Evolutionary conservation across 352 stramenopile species (phyloP).

Genomic region (Phytophthora europaea): DNA sequence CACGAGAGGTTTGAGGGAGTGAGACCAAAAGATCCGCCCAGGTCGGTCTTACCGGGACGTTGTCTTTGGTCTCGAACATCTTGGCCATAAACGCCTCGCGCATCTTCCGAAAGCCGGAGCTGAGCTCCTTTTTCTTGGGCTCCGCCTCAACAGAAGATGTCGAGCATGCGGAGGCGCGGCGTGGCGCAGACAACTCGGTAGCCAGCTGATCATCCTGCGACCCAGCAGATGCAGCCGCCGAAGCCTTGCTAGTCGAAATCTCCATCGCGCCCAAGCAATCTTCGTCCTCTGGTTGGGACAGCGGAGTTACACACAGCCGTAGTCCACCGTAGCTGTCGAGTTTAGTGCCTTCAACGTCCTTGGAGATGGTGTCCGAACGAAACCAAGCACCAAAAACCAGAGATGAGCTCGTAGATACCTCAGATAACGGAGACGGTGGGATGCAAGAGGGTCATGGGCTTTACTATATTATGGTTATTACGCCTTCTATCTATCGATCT

Average conservation of each 20-base stretch:
- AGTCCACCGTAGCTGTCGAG: background rate
- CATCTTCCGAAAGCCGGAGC: slow-evolving; percentile 64
- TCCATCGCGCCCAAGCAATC: slow-evolving; percentile 15
- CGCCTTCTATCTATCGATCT: slow-evolving; percentile 29
- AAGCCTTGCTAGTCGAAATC: slow-evolving; percentile 22
- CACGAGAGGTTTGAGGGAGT: background rate
- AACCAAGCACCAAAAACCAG: background rate
- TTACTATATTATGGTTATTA: slow-evolving; percentile 54
- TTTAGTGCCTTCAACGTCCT: slow-evolving; percentile 7
- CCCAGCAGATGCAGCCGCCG: slow-evolving; percentile 29
- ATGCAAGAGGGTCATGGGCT: slow-evolving; percentile 8
- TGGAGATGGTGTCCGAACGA: background rate
- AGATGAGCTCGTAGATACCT: background rate
- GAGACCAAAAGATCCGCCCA: background rate
- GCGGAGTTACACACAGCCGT: slow-evolving; percentile 9
- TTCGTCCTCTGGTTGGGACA: slow-evolving; percentile 10
- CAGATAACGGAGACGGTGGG: background rate
- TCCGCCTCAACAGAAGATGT: background rate
- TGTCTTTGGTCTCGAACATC: slow-evolving; percentile 56
- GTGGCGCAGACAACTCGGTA: slow-evolving; percentile 17
- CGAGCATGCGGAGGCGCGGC: slow-evolving; percentile 15
- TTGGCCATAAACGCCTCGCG: slow-evolving; percentile 66
- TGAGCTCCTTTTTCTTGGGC: slow-evolving; percentile 18
- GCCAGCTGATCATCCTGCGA: slow-evolving; percentile 21
- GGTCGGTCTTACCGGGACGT: slow-evolving; percentile 44